Percentiles rank a stretch among this genome's conserved stretches.
Evolutionary conservation across 345 rosid species (phyloP).

Genomic region (Kandelia obovata): DNA sequence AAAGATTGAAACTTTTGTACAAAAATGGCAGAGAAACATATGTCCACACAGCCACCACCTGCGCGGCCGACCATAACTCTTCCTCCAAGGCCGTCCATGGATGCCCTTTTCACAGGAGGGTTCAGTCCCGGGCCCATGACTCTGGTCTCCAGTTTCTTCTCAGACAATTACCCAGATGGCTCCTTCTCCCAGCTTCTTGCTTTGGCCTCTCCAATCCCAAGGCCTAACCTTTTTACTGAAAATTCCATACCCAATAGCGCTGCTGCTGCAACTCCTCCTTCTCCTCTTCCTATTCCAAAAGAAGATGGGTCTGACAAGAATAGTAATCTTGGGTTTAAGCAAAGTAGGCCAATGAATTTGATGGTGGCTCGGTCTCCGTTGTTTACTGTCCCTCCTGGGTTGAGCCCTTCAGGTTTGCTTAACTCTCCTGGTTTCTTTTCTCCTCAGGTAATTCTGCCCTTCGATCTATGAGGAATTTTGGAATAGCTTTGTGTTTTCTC

Average conservation of each 20-base stretch:
- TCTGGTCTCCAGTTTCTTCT: constrained; percentile 74
- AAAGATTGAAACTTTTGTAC: background rate
- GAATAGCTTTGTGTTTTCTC: background rate
- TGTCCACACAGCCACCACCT: constrained; percentile 22
- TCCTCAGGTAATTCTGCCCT: constrained; percentile 52
- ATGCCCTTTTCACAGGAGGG: constrained; percentile 49
- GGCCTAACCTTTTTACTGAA: constrained; percentile 18
- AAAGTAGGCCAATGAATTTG: constrained; percentile 45
- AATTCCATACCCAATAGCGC: background rate
- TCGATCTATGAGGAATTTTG: background rate
- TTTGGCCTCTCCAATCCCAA: constrained; percentile 69
- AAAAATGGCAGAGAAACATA: constrained; percentile 51
- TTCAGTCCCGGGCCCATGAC: constrained; percentile 92
- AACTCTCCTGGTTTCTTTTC: constrained; percentile 74
- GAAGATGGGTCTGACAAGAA: constrained; percentile 36
- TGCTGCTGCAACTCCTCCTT: no score
- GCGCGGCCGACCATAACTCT: constrained; percentile 64
- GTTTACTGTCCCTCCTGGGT: constrained; percentile 78
- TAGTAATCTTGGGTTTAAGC: constrained; percentile 44
- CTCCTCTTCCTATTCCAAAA: constrained; percentile 1
- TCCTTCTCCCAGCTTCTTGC: constrained; percentile 91
- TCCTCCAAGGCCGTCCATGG: constrained; percentile 61
- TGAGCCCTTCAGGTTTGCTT: constrained; percentile 91
- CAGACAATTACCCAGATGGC: constrained; percentile 55
- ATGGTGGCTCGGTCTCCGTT: constrained; percentile 48